Percentiles rank a stretch among this genome's conserved stretches.
phyloP scores from a whole-genome alignment of 257 asterid genomes.

The Solanum microdontum region DNA sequence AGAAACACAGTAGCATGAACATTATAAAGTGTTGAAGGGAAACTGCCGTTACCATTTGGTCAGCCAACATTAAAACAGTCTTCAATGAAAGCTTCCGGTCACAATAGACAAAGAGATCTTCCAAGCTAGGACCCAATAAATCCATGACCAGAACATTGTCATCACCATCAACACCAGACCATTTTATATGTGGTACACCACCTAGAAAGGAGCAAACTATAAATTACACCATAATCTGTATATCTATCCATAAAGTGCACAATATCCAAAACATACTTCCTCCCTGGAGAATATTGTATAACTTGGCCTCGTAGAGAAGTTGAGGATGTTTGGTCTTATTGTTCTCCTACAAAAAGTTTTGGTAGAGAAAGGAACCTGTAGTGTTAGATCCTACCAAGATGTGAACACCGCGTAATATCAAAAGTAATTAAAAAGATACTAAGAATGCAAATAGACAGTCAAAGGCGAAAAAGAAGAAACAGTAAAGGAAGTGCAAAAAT shows the following conservation, averaged over 20 bases:
- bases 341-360: conserved; percentile 55
- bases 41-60: conserved; percentile 65
- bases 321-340: conserved; percentile 91
- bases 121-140: conserved; percentile 90
- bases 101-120: conserved; percentile 90
- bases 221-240: background rate
- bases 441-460: background rate
- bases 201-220: conserved; percentile 28
- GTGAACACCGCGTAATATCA: background rate
- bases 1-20: background rate
- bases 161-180: conserved; percentile 92
- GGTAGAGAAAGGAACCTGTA: background rate
- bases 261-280: conserved; percentile 58
- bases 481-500: background rate
- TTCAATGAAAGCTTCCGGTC: conserved; percentile 84
- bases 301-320: conserved; percentile 84
- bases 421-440: background rate
- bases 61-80: conserved; percentile 87
- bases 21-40: background rate
- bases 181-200: conserved; percentile 76
- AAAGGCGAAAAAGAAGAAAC: background rate
- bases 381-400: background rate
- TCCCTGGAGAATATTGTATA: conserved; percentile 83
- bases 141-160: conserved; percentile 86
- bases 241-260: background rate